phyloP scores from a whole-genome alignment of 345 rosid species.

The Aquilaria sinensis region DNA sequence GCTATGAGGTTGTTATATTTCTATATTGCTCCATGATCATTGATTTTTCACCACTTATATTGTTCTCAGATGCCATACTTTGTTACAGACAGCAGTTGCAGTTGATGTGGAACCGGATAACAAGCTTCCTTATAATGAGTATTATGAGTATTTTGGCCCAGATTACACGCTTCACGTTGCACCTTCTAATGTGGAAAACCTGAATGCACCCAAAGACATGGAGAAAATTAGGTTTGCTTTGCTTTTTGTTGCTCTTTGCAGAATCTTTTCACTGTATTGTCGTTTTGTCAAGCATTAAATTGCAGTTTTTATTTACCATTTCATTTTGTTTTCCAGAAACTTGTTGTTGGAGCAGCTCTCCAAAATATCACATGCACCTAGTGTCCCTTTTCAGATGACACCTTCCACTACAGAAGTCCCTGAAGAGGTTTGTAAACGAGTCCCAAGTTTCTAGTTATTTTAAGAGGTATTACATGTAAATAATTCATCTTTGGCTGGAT shows the following conservation, averaged over 20 bases:
- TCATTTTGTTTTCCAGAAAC: conserved; percentile 1
- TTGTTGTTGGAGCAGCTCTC: conserved; percentile 38
- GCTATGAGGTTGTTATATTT: conserved; percentile 62
- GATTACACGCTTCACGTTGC: conserved; percentile 91
- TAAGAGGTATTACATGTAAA: neutral
- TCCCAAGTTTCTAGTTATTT: conserved; percentile 1
- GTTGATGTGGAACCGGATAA: conserved; percentile 98
- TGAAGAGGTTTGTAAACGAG: conserved; percentile 45
- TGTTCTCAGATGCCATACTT: conserved; percentile 16
- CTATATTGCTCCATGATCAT: too few relatives aligned
- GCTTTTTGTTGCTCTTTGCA: neutral
- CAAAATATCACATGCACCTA: conserved; percentile 53
- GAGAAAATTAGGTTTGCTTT: conserved; percentile 73
- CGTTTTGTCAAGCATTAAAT: neutral
- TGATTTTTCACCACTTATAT: neutral
- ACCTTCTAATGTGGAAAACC: conserved; percentile 72
- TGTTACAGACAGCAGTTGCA: conserved; percentile 87
- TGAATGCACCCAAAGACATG: conserved; percentile 71
- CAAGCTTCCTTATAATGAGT: conserved; percentile 85
- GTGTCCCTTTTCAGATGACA: conserved; percentile 57
- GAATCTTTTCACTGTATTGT: neutral
- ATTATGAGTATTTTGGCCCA: conserved; percentile 94
- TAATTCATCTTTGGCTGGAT: conserved; percentile 2
- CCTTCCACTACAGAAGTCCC: conserved; percentile 45
- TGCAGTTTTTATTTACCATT: conserved; percentile 2